Evolutionary conservation across 1,139 yeast species (phyloP).

Genomic region (Candida sp.): DNA sequence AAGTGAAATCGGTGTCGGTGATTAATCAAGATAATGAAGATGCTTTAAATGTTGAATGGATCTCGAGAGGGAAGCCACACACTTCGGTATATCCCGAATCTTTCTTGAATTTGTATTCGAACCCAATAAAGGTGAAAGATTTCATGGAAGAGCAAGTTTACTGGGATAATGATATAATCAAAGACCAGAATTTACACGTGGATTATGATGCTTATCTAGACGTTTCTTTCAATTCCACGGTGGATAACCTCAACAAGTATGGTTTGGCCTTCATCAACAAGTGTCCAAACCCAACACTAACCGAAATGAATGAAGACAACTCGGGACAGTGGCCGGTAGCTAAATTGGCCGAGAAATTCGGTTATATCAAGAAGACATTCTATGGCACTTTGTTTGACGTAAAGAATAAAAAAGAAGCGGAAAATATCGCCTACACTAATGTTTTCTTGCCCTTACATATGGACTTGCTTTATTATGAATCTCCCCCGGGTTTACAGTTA

Average conservation of each 20-base stretch:
- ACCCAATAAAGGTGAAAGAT: slow-evolving; percentile 26
- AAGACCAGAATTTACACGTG: slow-evolving; percentile 18
- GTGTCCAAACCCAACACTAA: slow-evolving; percentile 37
- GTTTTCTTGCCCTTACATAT: slow-evolving; percentile 72
- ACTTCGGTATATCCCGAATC: slow-evolving; percentile 40
- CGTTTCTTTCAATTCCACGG: slow-evolving; percentile 37
- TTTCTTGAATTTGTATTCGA: slow-evolving; percentile 46
- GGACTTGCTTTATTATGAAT: slow-evolving; percentile 77
- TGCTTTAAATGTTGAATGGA: slow-evolving; percentile 51
- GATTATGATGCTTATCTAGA: slow-evolving; percentile 43
- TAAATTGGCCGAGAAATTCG: slow-evolving; percentile 56
- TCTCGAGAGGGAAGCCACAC: slow-evolving; percentile 35
- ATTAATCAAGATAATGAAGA: slow-evolving; percentile 21
- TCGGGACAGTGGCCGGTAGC: slow-evolving; percentile 38
- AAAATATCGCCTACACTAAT: slow-evolving; percentile 71
- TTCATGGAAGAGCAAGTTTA: slow-evolving; percentile 32
- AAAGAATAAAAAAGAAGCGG: slow-evolving; percentile 54
- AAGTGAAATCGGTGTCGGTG: slow-evolving; percentile 18
- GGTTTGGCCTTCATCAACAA: slow-evolving; percentile 59
- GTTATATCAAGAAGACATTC: slow-evolving; percentile 70
- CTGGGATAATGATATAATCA: slow-evolving; percentile 33
- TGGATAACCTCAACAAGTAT: slow-evolving; percentile 48
- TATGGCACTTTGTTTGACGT: slow-evolving; percentile 78
- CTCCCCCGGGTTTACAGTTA: slow-evolving; percentile 81
- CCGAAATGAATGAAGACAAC: slow-evolving; percentile 26